Base-by-base conservation (phyloP, 176 grass and related monocot genomes). In the Melocanna baccifera region DNA sequence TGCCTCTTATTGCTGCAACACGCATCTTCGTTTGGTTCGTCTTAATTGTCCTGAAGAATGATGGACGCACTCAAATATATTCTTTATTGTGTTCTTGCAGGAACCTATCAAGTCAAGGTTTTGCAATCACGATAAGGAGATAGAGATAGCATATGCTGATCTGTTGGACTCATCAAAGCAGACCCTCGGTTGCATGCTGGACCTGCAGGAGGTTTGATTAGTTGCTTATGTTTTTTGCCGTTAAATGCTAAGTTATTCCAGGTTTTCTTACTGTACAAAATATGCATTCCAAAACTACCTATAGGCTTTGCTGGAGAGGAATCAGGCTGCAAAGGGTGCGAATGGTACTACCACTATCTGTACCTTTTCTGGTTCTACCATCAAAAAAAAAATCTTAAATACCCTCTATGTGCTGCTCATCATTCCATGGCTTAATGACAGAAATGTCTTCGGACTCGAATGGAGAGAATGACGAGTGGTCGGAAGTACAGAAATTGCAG, bases 231-330 rank as follows among this genome's bases (percentile, higher is more conserved):
- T 64, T 72, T 28, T 62, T 83, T 57, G 25, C 16, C 28, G 18
- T 63, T 61, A 1, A 20, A 30, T 62, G 41, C 34, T 47, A 36
- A 68, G n/a, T 7, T 68, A 37, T 37, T 47, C 19, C 18, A 29
- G 8, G 4, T 30, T 91, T 86, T 76, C 28, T 78, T 75, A 76
- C 22, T 50, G 46, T 40, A 73, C 45, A 15, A 6, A 58, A 81
- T 65, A 34, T 82, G 55, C 5, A 20, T 39, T 69, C 20, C 2
- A 11, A 81, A 89, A 86, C 36, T 48, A 73, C 65, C 10, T 83
- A 16, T 83, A 98, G 96, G 89, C 93, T 88, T 86, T 97, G 79
- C 84, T 94, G 78, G 90, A 94, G 79, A 86, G 68, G 85, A 94
- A 97, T 77, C 84, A 88, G 82, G 79, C 52, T 37, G 68, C 85